Evolutionary conservation across 2,329 filamentous ascomycete species (phyloP).

Genomic region (Phaeosphaeriaceae sp.): DNA sequence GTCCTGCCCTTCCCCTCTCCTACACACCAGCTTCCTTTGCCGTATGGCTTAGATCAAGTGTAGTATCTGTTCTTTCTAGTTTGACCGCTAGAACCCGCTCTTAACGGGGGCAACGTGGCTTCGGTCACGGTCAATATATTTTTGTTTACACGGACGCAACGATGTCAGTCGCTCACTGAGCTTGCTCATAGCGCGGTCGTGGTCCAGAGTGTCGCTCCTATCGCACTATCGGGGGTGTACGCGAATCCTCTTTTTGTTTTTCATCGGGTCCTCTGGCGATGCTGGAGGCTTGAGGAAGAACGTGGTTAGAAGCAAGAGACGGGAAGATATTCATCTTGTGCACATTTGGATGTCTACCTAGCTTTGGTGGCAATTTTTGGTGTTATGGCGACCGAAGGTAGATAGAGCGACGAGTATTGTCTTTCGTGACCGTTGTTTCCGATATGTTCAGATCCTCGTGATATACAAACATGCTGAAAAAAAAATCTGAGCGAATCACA

Average conservation of each 20-base stretch:
- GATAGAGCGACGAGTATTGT: too few relatives aligned
- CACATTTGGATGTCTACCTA: too few relatives aligned
- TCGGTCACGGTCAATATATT: constrained; percentile 78
- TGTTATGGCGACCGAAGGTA: too few relatives aligned
- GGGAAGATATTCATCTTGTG: too few relatives aligned
- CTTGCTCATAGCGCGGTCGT: constrained; percentile 66
- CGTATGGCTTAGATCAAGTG: constrained; percentile 13
- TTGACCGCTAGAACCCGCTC: constrained; percentile 74
- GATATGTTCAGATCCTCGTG: too few relatives aligned
- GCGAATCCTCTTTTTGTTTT: constrained; percentile 59
- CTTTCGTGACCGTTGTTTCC: too few relatives aligned
- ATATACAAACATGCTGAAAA: too few relatives aligned
- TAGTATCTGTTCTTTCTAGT: background rate
- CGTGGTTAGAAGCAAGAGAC: too few relatives aligned
- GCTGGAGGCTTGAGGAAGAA: background rate
- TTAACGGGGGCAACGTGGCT: constrained; percentile 94
- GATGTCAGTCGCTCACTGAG: constrained; percentile 65
- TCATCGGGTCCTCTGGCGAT: background rate
- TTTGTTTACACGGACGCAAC: constrained; percentile 58
- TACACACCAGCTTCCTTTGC: constrained; percentile 40
- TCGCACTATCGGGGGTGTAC: constrained; percentile 78
- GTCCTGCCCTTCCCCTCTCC: constrained; percentile 26
- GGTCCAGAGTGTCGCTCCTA: constrained; percentile 75
- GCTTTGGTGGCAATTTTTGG: too few relatives aligned
- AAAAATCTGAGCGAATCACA: background rate